phyloP scores from a whole-genome alignment of 2,329 filamentous ascomycete species.

The Talaromyces sp. region DNA sequence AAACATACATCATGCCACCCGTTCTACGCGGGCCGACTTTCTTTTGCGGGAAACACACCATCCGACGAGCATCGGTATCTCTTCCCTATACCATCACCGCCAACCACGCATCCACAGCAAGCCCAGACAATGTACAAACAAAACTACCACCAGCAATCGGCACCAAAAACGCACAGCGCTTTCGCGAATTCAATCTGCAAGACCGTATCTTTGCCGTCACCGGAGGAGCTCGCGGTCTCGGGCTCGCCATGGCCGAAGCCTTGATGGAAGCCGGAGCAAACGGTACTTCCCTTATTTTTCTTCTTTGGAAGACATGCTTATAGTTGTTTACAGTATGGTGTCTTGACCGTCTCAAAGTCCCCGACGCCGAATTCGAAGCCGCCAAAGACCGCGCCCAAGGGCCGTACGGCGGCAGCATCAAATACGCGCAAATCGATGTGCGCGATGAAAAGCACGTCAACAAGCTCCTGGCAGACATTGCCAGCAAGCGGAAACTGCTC shows the following conservation, averaged over 20 bases:
- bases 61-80: neutral
- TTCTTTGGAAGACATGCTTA: neutral
- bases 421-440: conserved; percentile 45
- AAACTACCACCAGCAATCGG: conserved; percentile 20
- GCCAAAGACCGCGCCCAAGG: conserved; percentile 31
- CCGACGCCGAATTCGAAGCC: conserved; percentile 37
- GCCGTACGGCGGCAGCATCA: conserved; percentile 34
- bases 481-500: conserved; percentile 27
- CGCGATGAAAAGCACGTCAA: conserved; percentile 33
- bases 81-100: neutral
- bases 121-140: conserved; percentile 25
- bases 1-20: neutral
- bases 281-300: conserved; percentile 20
- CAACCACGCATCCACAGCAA: conserved; percentile 1
- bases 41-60: neutral
- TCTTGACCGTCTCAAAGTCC: conserved; percentile 40
- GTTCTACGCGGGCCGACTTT: neutral
- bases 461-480: conserved; percentile 29
- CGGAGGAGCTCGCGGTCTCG: conserved; percentile 39
- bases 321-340: conserved; percentile 38
- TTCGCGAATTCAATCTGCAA: conserved; percentile 38
- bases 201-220: conserved; percentile 38
- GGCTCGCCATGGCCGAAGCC: conserved; percentile 41
- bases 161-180: conserved; percentile 24
- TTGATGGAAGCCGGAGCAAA: conserved; percentile 44